Evolutionary conservation across 345 rosid genomes (phyloP).

Genomic region (Eucalyptus regnans): DNA sequence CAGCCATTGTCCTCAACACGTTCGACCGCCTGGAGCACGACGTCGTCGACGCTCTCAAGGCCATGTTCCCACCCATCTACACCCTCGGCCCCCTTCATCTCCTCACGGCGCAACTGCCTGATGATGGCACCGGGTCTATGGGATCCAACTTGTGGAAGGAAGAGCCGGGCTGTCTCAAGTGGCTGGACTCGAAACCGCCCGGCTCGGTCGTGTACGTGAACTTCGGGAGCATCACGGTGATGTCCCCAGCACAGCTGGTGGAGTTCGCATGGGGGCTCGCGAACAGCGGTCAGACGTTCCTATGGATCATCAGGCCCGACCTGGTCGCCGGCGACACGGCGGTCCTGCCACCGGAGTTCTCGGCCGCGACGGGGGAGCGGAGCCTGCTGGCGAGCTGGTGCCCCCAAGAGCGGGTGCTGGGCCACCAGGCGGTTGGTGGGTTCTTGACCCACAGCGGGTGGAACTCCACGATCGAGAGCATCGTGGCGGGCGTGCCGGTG

Average conservation of each 20-base stretch:
- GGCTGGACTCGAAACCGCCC: conserved; percentile 8
- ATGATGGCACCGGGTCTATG: not conserved
- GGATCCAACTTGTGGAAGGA: conserved; percentile 13
- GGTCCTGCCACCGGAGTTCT: not conserved
- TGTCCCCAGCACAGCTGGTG: conserved; percentile 6
- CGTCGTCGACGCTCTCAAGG: not conserved
- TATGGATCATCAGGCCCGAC: not conserved
- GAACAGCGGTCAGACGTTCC: not conserved
- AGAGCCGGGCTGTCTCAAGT: conserved; percentile 2
- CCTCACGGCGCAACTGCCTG: not conserved
- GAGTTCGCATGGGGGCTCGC: conserved; percentile 11
- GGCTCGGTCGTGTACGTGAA: not conserved
- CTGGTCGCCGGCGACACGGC: not conserved
- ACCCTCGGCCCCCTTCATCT: not conserved
- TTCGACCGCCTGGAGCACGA: not conserved
- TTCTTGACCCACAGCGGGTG: too few species aligned
- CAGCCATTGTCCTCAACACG: not conserved
- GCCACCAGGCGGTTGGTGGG: not conserved
- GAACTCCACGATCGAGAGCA: too few species aligned
- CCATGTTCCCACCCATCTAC: not conserved
- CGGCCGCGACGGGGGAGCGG: not conserved
- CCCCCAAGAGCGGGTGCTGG: not conserved
- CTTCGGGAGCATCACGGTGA: conserved; percentile 2
- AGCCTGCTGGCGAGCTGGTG: not conserved
- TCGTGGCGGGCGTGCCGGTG: too few species aligned